Percentiles rank a stretch among this genome's conserved stretches.
phyloP scores from a whole-genome alignment of 208 protist species.

The Acanthamoeba sp. region DNA sequence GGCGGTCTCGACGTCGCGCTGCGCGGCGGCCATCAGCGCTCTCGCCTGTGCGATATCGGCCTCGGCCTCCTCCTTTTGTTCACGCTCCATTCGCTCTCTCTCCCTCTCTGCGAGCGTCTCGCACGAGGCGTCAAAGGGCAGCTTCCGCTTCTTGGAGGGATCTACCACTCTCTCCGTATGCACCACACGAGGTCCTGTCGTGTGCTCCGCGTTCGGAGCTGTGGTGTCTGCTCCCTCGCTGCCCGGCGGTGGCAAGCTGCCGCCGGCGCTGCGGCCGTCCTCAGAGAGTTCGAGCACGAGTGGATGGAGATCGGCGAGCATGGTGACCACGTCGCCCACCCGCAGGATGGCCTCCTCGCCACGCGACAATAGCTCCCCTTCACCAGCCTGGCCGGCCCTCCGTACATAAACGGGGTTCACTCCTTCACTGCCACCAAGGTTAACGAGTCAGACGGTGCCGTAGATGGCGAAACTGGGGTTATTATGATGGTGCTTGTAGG shows the following conservation, averaged over 20 bases:
- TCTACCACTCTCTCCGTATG: not conserved
- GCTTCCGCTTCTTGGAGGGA: not conserved
- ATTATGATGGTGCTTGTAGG: no score
- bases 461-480: no score
- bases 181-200: no score
- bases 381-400: not conserved
- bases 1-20: not conserved
- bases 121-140: not conserved
- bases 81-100: not conserved
- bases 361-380: not conserved
- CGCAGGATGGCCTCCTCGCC: not conserved
- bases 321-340: not conserved
- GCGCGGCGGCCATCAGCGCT: not conserved
- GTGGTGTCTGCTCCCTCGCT: no score
- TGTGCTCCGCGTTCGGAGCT: no score
- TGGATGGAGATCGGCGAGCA: not conserved
- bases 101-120: not conserved
- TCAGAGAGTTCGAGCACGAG: not conserved
- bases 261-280: no score
- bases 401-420: constrained; percentile 1
- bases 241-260: no score
- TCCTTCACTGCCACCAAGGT: not conserved
- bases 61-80: not conserved
- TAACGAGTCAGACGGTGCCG: not conserved
- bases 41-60: not conserved